Conservation (phyloP, 805 yeast species). For the Cyberlindnera japonica region DNA sequence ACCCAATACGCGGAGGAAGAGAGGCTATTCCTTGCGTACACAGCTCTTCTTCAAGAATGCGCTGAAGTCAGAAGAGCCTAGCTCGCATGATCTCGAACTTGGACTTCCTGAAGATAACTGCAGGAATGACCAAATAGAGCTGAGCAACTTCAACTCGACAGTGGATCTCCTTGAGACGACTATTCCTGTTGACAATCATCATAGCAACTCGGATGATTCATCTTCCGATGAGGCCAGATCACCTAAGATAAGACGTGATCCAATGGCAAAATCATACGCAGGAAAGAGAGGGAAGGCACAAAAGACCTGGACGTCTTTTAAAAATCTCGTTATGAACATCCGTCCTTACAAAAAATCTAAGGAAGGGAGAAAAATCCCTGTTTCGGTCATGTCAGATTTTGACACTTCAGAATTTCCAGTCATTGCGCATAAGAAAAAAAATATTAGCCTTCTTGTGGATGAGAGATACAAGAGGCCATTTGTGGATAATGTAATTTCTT, state of each 20-base stretch:
- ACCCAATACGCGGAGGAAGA: constrained; percentile 36
- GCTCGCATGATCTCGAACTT: constrained; percentile 11
- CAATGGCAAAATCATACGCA: constrained; percentile 15
- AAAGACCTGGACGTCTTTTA: constrained; percentile 20
- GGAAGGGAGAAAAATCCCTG: constrained; percentile 75
- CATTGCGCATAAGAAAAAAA: constrained; percentile 20
- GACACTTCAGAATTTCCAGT: constrained; percentile 31
- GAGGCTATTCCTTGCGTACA: constrained; percentile 66
- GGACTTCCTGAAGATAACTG: constrained; percentile 1
- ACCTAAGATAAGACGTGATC: constrained; percentile 9
- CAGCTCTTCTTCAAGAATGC: constrained; percentile 53
- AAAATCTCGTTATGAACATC: constrained; percentile 43
- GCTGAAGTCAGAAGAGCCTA: constrained; percentile 17
- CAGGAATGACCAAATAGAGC: constrained; percentile 7
- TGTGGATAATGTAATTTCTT: constrained; percentile 66
- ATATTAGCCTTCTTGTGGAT: constrained; percentile 48
- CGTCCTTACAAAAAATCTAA: constrained; percentile 48
- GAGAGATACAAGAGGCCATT: constrained; percentile 65
- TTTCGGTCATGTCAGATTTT: constrained; percentile 42
- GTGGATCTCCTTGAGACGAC: constrained; percentile 10
- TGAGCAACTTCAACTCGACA: constrained; percentile 9
- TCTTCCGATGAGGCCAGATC: constrained; percentile 26
- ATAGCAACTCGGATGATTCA: constrained; percentile 4
- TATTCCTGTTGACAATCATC: neutral
- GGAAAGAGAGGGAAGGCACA: constrained; percentile 25